phyloP scores from a whole-genome alignment of 1,284 basidiomycete genomes.

The Gomphus bonarii region DNA sequence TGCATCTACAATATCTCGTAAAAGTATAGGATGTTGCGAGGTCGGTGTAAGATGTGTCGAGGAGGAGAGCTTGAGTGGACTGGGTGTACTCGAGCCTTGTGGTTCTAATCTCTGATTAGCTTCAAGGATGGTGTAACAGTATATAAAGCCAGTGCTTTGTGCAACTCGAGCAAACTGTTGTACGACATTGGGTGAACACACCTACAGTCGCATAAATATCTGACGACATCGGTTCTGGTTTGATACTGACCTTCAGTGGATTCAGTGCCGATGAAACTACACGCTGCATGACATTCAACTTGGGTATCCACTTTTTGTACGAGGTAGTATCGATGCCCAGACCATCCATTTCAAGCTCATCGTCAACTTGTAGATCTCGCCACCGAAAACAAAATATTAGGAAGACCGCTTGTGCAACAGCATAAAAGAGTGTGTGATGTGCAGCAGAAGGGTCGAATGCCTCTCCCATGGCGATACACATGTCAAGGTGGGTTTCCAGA shows the following conservation, averaged over 20 bases:
- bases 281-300: slow-evolving; percentile 72
- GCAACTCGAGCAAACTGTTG: slow-evolving; percentile 92
- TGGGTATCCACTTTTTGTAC: slow-evolving; percentile 71
- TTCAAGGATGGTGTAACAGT: slow-evolving; percentile 92
- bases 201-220: slow-evolving; percentile 29
- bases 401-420: slow-evolving; percentile 88
- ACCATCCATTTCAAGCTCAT: slow-evolving; percentile 37
- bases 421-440: slow-evolving; percentile 81
- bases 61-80: not conserved
- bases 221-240: not conserved
- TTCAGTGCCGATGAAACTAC: slow-evolving; percentile 81
- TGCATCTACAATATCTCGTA: slow-evolving; percentile 34
- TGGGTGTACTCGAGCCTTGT: not conserved
- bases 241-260: slow-evolving; percentile 63
- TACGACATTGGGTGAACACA: slow-evolving; percentile 87
- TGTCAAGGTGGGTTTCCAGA: slow-evolving; percentile 66
- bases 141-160: slow-evolving; percentile 85
- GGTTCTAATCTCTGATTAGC: slow-evolving; percentile 62
- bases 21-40: not conserved
- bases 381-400: slow-evolving; percentile 98
- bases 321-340: slow-evolving; percentile 30
- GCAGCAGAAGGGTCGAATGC: slow-evolving; percentile 26
- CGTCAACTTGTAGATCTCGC: slow-evolving; percentile 67
- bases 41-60: not conserved
- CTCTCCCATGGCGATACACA: slow-evolving; percentile 23